Base-by-base conservation (phyloP, 2,329 filamentous ascomycete species). In the Pestalotiopsis fici region DNA sequence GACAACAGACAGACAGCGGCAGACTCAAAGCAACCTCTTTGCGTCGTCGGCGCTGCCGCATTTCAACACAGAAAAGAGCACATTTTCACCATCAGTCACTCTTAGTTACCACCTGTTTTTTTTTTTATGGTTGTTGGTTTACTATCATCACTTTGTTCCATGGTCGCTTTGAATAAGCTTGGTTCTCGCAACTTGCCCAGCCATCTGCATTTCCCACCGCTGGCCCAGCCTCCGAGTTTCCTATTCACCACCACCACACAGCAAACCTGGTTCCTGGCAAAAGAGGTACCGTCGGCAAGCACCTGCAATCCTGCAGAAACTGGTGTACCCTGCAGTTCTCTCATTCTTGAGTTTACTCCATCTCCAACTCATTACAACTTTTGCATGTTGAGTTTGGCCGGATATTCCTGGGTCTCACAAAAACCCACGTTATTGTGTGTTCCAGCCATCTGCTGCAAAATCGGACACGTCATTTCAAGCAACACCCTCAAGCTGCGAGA, bases 391-490 rank as follows among this genome's bases (percentile, higher is more conserved):
- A 59, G 25, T 65, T 57, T 59, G 63, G 63, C 43, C 28, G 63
- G 59, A 60, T 47, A 69, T 59, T 31, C 56, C 61, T 66, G 63
- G 57, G 59, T 43, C 62, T 61, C 62, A 60, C 57, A 57, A 50
- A 35, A 67, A 59, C 64, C 57, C 54, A 64, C 43, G 43, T 50
- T n/a, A 6, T 50, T n/a, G n/a, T 50, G 43, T 50, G 43, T 50
- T 50, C 65, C 65, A 27, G 31, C 65, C 43, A 60, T 28, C 54
- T 28, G 28, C 47, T n/a, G 28, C n/a, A 28, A 65, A 55, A 60
- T 61, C 57, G 60, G 68, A 70, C 61, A 65, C 39, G 65, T 70
- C 50, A 63, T 67, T 66, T 39, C 25, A 25, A 54, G 64, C 27
- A 55, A 39, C 55, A 66, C 39, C 65, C 59, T 56, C 59, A 60